Evolutionary conservation across 805 yeast species (phyloP).

Genomic region (Limtongozyma cylindracea): DNA sequence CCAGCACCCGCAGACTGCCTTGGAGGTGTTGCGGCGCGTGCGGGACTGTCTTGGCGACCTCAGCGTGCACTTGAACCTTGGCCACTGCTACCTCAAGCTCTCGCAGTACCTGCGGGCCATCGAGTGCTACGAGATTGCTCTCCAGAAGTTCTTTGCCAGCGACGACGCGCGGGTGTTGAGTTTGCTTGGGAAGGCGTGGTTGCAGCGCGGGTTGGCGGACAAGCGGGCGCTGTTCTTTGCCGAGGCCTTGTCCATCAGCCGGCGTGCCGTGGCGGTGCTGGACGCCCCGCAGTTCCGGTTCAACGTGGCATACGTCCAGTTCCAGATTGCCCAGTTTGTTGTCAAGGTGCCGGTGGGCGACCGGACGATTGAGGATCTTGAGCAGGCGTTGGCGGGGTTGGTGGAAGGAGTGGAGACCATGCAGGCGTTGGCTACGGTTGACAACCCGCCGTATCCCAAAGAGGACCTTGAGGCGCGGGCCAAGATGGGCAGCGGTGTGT

Average conservation of each 20-base stretch:
- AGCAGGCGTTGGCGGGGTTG: constrained; percentile 26
- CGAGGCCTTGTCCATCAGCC: constrained; percentile 35
- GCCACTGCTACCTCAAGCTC: constrained; percentile 66
- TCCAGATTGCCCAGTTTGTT: constrained; percentile 67
- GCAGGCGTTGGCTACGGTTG: constrained; percentile 25
- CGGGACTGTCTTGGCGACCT: constrained; percentile 76
- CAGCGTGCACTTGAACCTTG: constrained; percentile 63
- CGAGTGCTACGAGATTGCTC: constrained; percentile 69
- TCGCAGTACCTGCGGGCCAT: constrained; percentile 69
- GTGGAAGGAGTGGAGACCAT: constrained; percentile 34
- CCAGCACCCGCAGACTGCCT: constrained; percentile 49
- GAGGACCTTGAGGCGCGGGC: constrained; percentile 70
- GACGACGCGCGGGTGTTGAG: constrained; percentile 43
- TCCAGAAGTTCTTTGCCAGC: constrained; percentile 33
- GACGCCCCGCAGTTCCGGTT: no score
- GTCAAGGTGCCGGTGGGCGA: constrained; percentile 30
- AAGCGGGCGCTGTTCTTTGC: constrained; percentile 32
- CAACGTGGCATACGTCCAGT: constrained; percentile 65
- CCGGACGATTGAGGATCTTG: constrained; percentile 38
- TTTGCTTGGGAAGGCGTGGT: constrained; percentile 76
- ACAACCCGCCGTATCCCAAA: constrained; percentile 54
- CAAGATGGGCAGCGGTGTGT: constrained; percentile 57
- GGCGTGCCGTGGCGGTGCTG: constrained; percentile 29
- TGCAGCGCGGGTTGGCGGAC: constrained; percentile 46
- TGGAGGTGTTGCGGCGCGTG: constrained; percentile 69